Evolutionary conservation across 176 grass and related monocot species (phyloP).

Genomic region (Urochloa ruziziensis): DNA sequence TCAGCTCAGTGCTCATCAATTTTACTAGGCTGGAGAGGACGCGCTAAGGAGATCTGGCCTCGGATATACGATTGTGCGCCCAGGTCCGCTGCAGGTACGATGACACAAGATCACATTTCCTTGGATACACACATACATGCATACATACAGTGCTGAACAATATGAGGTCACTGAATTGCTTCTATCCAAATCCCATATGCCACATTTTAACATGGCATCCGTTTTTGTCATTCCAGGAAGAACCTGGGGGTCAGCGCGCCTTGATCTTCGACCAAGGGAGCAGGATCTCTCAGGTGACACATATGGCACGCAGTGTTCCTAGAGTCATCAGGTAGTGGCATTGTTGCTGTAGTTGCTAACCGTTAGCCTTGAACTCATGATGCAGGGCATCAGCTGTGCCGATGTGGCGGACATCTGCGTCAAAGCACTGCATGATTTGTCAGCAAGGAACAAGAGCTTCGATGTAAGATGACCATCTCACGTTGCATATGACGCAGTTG

Average conservation of each 20-base stretch:
- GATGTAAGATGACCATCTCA: slow-evolving; percentile 47
- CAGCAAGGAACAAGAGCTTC: slow-evolving; percentile 83
- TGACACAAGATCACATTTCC: slow-evolving; percentile 34
- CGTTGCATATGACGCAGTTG: neutral
- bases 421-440: slow-evolving; percentile 70
- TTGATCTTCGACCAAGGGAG: slow-evolving; percentile 82
- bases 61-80: slow-evolving; percentile 92
- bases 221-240: slow-evolving; percentile 45
- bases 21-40: slow-evolving; percentile 81
- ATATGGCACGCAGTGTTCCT: neutral
- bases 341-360: neutral
- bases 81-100: slow-evolving; percentile 77
- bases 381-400: slow-evolving; percentile 75
- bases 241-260: slow-evolving; percentile 75
- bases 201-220: neutral
- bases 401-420: slow-evolving; percentile 83
- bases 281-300: slow-evolving; percentile 67
- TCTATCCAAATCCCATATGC: neutral
- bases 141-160: neutral
- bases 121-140: too few relatives aligned
- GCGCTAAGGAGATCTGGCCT: slow-evolving; percentile 88
- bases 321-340: neutral
- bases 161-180: neutral
- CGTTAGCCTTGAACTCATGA: neutral
- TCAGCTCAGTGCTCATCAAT: neutral